Evolutionary conservation across 768 basidiomycete genomes (phyloP), one percentile per base, ranked within the genome.

Genomic region (Exsudoporus frostii): DNA sequence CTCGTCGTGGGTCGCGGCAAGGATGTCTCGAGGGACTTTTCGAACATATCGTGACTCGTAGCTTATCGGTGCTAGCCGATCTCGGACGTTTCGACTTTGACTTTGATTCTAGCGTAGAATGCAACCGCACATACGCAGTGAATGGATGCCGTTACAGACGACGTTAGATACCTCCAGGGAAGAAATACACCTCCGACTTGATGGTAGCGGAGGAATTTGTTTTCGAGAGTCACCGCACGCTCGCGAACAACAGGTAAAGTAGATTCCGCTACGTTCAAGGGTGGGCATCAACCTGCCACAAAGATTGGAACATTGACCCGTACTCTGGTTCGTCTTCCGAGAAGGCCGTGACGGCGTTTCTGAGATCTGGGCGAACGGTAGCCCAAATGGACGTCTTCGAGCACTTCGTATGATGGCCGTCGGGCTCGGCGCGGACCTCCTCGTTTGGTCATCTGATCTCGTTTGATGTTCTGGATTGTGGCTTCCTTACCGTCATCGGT

Each of bases 21-120:
- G 45, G 24, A 58, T 30, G 19, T 54, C 51, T 11, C 6, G 52
- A 7, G 45, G 48, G 49, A 56, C 3, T 0, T 46, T 34, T 27
- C 61, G 6, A 63, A 39, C 6, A 36, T 54, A 17, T 48, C 52
- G n/a, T n/a, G n/a, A n/a, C n/a, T n/a, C 1, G 29, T 51, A 46
- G 5, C 54, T 50, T 25, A 49, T 44, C 7, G 22, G 25, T 17
- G 44, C 51, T 20, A 54, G 36, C 11, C 58, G 54, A 14, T 49
- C 48, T 44, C 34, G 39, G 45, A 55, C 37, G 49, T 46, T 37
- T 55, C 51, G 32, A 53, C 45, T 39, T 58, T 44, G 14, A 22
- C 29, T 24, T 64, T 42, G 48, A 54, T 50, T 50, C 34, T 40
- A 7, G 48, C 56, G 56, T 63, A 34, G 32, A 19, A 7, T 30